phyloP scores from a whole-genome alignment of 257 asterid genomes.

The Coffea eugenioides region DNA sequence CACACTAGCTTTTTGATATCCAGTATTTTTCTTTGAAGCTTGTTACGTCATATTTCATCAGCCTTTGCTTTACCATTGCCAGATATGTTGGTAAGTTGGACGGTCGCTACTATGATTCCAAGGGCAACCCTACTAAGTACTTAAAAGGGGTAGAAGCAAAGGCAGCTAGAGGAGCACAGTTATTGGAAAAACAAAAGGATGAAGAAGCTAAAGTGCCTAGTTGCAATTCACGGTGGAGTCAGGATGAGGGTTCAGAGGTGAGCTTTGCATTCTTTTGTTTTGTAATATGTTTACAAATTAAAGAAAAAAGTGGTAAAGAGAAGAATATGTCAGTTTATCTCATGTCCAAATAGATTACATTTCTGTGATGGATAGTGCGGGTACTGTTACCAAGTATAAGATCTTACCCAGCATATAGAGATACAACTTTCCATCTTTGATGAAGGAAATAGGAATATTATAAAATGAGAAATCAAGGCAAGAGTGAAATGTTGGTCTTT shows the following conservation, averaged over 20 bases:
- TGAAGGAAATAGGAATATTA: not conserved
- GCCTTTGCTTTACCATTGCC: constrained; percentile 5
- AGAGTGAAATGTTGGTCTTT: not conserved
- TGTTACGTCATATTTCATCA: not conserved
- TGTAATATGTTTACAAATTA: not conserved
- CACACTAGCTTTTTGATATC: not conserved
- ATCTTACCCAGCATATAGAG: not conserved
- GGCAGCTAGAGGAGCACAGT: constrained; percentile 92
- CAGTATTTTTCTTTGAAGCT: not conserved
- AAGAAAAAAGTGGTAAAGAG: too few relatives aligned
- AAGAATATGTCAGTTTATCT: not conserved
- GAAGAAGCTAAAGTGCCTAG: constrained; percentile 76
- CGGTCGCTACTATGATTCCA: constrained; percentile 74
- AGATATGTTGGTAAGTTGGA: constrained; percentile 76
- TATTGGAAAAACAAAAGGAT: constrained; percentile 75
- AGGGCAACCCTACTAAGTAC: constrained; percentile 79
- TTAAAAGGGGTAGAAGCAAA: constrained; percentile 87
- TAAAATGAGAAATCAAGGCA: not conserved
- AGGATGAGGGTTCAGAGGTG: constrained; percentile 95
- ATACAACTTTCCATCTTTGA: not conserved
- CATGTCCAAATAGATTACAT: not conserved
- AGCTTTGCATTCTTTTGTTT: not conserved
- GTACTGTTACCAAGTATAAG: not conserved
- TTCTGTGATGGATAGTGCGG: not conserved
- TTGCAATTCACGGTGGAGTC: constrained; percentile 93